Evolutionary conservation across 2,329 filamentous ascomycete genomes (phyloP), one percentile per base, ranked within the genome.

Genomic region (Huntiella moniliformis): DNA sequence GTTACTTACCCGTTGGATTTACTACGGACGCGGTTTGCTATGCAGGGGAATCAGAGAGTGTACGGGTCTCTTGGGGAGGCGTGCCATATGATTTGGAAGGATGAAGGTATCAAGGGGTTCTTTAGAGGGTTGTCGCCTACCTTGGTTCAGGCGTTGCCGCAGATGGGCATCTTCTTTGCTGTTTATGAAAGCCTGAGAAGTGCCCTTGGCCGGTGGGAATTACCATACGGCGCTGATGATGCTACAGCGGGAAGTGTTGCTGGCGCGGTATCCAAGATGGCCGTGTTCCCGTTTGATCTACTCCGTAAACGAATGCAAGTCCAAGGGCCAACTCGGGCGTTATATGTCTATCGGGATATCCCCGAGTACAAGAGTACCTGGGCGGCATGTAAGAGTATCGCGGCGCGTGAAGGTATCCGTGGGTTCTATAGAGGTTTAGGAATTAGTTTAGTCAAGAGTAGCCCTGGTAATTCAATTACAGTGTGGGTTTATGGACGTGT

Each of bases 111-210:
- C 0, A 60, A 61, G 3, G 91, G 91, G 0, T 96, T 93, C 64
- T 98, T 94, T 61, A 82, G 85, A 42, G 91, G 91, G 3, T 66
- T 93, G 32, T 73, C 73, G 1, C 87, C 88, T 1, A 85, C 80
- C 0, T 66, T 96, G 16, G 79, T 70, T 18, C 87, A 95, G 64
- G 91, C 96, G 42, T 75, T 94, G 7, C 91, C 91, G 2, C 93
- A 88, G 60, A 98, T 98, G 91, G 91, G 91, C 11, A 68, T 94
- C 2, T 96, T 98, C 66, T 98, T 98, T 62, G 74, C 82, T 32
- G 73, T 77, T 36, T 98, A 96, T 63, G 91, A 98, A 61, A 68
- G 71, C 7, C 64, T 93, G 43, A 70, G 82, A 4, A 58, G 74
- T 5, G 72, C 70, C 0, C 60, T 88, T 39, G 65, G 66, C 5